Evolutionary conservation across 2,329 filamentous ascomycete genomes (phyloP).

Genomic region (Apiospora hydei): DNA sequence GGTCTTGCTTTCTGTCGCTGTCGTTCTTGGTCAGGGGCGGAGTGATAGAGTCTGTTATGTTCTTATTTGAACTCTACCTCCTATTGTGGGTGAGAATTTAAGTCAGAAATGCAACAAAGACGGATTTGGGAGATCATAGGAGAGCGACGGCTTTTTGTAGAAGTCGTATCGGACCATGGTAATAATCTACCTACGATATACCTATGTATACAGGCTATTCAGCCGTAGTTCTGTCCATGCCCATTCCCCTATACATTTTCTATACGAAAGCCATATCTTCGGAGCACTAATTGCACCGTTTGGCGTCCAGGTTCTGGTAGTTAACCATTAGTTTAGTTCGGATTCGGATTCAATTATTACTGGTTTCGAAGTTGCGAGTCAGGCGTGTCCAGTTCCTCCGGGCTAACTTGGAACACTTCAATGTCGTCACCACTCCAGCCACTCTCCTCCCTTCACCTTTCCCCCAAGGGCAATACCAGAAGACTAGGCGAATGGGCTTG

Average conservation of each 20-base stretch:
- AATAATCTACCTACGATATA: too few species aligned
- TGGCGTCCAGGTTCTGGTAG: neutral
- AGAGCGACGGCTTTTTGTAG: too few species aligned
- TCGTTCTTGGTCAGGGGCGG: neutral
- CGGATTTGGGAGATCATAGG: too few species aligned
- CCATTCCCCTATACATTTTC: neutral
- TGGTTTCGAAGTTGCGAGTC: neutral
- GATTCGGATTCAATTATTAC: neutral
- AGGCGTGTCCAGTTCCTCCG: neutral
- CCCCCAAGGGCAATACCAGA: neutral
- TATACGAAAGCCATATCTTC: neutral
- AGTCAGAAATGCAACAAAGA: neutral
- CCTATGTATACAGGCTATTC: neutral
- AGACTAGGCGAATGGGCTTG: neutral
- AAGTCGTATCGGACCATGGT: too few species aligned
- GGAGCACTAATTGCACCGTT: neutral
- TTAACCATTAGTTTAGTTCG: neutral
- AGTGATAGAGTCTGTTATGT: neutral
- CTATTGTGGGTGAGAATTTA: too few species aligned
- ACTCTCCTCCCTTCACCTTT: neutral
- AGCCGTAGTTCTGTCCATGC: neutral
- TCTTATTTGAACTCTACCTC: too few species aligned
- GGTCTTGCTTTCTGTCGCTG: neutral
- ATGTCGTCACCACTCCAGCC: conserved; percentile 3
- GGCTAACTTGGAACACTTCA: neutral